Percentiles rank a stretch among this genome's conserved stretches.
Conservation (phyloP, 805 yeast genomes). For the Myxozyma monticola region DNA sequence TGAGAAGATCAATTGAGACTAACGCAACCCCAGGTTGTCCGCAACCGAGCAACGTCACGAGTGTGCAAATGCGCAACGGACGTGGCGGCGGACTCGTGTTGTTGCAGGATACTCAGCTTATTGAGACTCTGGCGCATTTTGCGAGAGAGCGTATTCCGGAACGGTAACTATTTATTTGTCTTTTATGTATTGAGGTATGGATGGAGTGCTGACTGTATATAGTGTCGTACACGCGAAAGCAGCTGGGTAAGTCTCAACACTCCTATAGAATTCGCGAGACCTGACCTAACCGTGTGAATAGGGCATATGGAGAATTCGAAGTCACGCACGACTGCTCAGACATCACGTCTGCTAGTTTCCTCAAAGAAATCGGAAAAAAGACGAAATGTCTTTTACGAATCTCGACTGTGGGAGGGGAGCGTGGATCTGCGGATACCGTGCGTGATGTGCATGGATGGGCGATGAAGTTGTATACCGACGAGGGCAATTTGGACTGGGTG, state of each 20-base stretch:
- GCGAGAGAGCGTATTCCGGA: too few relatives aligned
- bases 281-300: neutral
- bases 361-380: conserved; percentile 69
- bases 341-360: conserved; percentile 64
- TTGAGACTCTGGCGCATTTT: too few relatives aligned
- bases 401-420: conserved; percentile 86
- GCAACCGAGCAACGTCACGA: too few relatives aligned
- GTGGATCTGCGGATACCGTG: conserved; percentile 77
- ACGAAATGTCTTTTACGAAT: conserved; percentile 63
- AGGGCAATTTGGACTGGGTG: conserved; percentile 82
- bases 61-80: too few relatives aligned
- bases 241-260: conserved; percentile 46
- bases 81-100: too few relatives aligned
- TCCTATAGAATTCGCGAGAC: neutral
- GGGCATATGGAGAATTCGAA: conserved; percentile 84
- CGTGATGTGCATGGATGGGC: conserved; percentile 89
- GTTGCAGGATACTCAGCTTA: too few relatives aligned
- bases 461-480: conserved; percentile 76
- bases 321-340: conserved; percentile 84
- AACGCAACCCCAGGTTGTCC: too few relatives aligned
- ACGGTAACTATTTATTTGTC: neutral
- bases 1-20: too few relatives aligned
- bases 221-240: conserved; percentile 89
- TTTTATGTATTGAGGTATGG: too few relatives aligned
- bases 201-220: too few relatives aligned